Percentiles rank a stretch among this genome's conserved stretches.
Conservation (phyloP, 2,329 filamentous ascomycete genomes). For the Stagonosporopsis rhizophila region DNA sequence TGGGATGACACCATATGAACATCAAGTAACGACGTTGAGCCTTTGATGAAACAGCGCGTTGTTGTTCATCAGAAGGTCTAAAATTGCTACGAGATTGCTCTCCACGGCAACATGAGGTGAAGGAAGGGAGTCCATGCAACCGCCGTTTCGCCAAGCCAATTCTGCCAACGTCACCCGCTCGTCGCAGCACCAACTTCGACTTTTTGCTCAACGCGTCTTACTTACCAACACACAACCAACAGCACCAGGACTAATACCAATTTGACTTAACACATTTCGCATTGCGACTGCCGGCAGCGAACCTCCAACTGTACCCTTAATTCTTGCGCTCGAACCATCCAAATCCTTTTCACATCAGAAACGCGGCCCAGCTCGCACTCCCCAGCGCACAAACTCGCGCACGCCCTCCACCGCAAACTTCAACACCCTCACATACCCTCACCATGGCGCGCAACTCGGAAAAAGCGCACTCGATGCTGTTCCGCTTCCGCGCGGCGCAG, state of each 20-base stretch:
- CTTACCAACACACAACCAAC: slow-evolving; percentile 22
- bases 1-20: too few relatives aligned
- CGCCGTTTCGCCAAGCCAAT: slow-evolving; percentile 29
- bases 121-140: neutral
- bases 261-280: slow-evolving; percentile 18
- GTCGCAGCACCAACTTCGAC: slow-evolving; percentile 36
- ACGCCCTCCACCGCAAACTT: neutral
- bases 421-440: slow-evolving; percentile 19
- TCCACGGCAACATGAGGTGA: slow-evolving; percentile 4
- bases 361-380: neutral
- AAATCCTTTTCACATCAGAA: slow-evolving; percentile 1
- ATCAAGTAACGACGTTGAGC: too few relatives aligned
- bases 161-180: slow-evolving; percentile 34
- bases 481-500: slow-evolving; percentile 98
- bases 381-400: neutral
- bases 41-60: too few relatives aligned
- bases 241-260: slow-evolving; percentile 8
- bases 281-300: slow-evolving; percentile 41
- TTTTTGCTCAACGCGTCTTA: slow-evolving; percentile 42
- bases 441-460: slow-evolving; percentile 87
- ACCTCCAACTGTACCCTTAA: neutral
- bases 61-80: neutral
- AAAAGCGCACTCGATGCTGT: slow-evolving; percentile 99
- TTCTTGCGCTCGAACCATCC: neutral
- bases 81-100: neutral